A percentile compares a stretch with the other conserved stretches of the same genome.
Evolutionary conservation across 2,329 filamentous ascomycete species (phyloP).

Genomic region (Trichoderma sp.): DNA sequence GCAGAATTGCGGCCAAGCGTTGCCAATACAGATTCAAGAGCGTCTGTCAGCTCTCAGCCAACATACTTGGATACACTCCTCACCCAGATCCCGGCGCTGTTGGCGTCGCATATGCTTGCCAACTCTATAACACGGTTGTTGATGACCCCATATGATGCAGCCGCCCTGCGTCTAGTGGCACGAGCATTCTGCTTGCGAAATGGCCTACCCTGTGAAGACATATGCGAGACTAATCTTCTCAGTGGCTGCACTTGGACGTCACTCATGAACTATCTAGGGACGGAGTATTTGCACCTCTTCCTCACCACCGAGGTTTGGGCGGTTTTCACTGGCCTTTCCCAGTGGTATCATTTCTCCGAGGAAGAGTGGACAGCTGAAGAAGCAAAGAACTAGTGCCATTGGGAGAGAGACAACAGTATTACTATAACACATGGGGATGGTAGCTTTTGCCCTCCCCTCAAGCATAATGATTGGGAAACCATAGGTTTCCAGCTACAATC

Average conservation of each 20-base stretch:
- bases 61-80: constrained; percentile 52
- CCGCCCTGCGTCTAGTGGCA: constrained; percentile 48
- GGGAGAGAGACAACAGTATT: neutral
- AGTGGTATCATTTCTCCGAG: constrained; percentile 44
- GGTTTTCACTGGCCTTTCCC: constrained; percentile 40
- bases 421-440: neutral
- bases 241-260: constrained; percentile 43
- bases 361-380: constrained; percentile 46
- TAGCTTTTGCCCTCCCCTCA: neutral
- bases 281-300: constrained; percentile 48
- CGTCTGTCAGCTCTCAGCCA: constrained; percentile 30
- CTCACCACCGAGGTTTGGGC: constrained; percentile 51
- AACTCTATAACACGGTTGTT: constrained; percentile 45
- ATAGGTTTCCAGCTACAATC: neutral
- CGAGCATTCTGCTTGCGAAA: constrained; percentile 42
- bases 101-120: constrained; percentile 50
- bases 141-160: constrained; percentile 50
- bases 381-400: neutral
- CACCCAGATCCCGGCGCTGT: constrained; percentile 51
- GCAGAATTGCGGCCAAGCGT: constrained; percentile 58
- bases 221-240: constrained; percentile 42
- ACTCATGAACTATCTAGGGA: constrained; percentile 47
- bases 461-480: neutral
- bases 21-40: constrained; percentile 33
- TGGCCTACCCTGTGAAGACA: constrained; percentile 41